phyloP scores from a whole-genome alignment of 2,329 filamentous ascomycete species.

The Diaporthe humulicola region DNA sequence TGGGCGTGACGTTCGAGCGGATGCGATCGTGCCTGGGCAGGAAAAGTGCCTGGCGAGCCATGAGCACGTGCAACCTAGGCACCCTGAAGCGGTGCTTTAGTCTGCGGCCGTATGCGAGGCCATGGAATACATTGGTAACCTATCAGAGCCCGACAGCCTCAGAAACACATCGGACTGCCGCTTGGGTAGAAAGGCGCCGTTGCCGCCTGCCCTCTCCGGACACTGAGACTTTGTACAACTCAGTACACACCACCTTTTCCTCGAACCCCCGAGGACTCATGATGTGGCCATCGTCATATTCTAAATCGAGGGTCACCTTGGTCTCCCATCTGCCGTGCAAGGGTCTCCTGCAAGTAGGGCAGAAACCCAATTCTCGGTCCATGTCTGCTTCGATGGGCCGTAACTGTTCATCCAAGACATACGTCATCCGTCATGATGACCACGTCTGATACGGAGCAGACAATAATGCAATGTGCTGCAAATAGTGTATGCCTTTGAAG shows the following conservation, averaged over 20 bases:
- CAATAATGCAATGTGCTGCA: background rate
- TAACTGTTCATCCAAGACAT: background rate
- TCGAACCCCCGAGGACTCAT: slow-evolving; percentile 8
- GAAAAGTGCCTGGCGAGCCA: background rate
- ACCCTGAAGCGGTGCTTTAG: slow-evolving; percentile 23
- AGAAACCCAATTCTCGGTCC: slow-evolving; percentile 35
- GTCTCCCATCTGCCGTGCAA: slow-evolving; percentile 39
- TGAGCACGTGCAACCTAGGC: slow-evolving; percentile 36
- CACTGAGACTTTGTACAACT: slow-evolving; percentile 60
- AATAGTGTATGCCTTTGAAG: background rate
- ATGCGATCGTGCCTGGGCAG: slow-evolving; percentile 31
- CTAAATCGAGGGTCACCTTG: slow-evolving; percentile 46
- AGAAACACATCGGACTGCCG: slow-evolving; percentile 48
- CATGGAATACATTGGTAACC: slow-evolving; percentile 45
- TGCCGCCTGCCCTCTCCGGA: slow-evolving; percentile 57
- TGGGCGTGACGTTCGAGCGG: slow-evolving; percentile 10
- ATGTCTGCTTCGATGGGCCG: background rate
- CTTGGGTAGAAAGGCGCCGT: slow-evolving; percentile 65
- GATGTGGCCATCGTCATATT: slow-evolving; percentile 21
- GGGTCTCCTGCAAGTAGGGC: slow-evolving; percentile 34
- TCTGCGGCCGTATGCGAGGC: slow-evolving; percentile 38
- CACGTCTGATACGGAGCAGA: background rate
- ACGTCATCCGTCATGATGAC: slow-evolving; percentile 9
- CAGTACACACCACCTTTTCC: slow-evolving; percentile 49
- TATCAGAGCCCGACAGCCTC: slow-evolving; percentile 53